Percentiles rank a stretch among this genome's conserved stretches.
phyloP scores from a whole-genome alignment of 2,329 filamentous ascomycete genomes.

The Botrytis aclada region DNA sequence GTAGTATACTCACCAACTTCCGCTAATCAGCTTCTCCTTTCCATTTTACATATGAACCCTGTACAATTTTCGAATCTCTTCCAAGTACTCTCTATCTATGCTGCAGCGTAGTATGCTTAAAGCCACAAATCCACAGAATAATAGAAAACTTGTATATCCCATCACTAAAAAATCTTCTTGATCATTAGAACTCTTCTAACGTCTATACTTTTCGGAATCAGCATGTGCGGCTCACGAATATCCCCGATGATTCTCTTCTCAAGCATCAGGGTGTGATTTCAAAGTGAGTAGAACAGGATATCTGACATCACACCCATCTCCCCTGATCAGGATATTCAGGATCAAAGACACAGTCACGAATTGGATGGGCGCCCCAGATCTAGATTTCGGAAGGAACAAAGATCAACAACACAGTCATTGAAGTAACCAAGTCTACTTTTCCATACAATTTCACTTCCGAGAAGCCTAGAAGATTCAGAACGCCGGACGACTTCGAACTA shows the following conservation, averaged over 20 bases:
- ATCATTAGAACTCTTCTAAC: neutral
- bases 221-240: neutral
- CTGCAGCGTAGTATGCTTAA: neutral
- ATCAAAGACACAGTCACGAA: neutral
- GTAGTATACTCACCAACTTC: too few relatives aligned
- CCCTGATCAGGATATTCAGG: neutral
- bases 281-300: neutral
- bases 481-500: too few relatives aligned
- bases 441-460: too few relatives aligned
- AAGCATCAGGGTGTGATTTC: fast-evolving
- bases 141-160: neutral
- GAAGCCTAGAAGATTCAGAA: too few relatives aligned
- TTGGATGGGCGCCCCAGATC: fast-evolving
- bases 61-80: neutral
- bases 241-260: neutral
- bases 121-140: neutral
- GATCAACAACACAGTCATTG: neutral
- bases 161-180: neutral
- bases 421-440: too few relatives aligned
- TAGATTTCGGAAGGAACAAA: neutral
- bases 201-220: neutral
- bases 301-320: neutral
- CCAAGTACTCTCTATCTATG: neutral
- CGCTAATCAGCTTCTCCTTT: neutral
- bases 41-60: too few relatives aligned